Evolutionary conservation across 129 eudicot genomes (phyloP), one percentile per base, ranked within the genome.

Genomic region (Apium graveolens): DNA sequence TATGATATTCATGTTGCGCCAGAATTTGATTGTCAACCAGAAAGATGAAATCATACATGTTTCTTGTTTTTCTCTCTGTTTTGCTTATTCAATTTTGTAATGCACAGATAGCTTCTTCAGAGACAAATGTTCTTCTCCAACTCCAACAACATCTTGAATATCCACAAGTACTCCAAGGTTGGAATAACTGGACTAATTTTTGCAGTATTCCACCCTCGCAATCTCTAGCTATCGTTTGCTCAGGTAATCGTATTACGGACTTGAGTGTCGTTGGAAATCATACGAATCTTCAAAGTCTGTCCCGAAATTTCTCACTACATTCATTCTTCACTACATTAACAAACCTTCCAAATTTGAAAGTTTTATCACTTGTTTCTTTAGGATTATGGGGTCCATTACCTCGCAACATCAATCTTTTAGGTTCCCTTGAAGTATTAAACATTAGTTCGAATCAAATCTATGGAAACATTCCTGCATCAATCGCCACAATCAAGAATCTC

Each of bases 311-410:
- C 87, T 90, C 96, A 73, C 80, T 83, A 20, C 96, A 92, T 73
- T 88, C 97, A 45, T 85, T 95, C 80, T 92, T 92, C 84, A 87
- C 97, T 51, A 78, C 69, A 43, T 39, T 92, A 8, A 88, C 99
- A 27, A 92, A 92, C 86, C 94, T 95, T 31, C 38, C 96, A 63
- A 78, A 78, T 51, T 84, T 95, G 75, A 85, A 85, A 74, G 86
- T 82, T 38, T 70, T 95, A 63, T 87, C 99, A 29, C 87, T 95
- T 63, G 97, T 95, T 46, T 88, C 95, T 7, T 42, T 95, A 65
- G 99, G 99, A 3, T 49, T 95, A 60, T 92, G 97, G 97, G 99
- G 99, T 42, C 82, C 94, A 11, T 75, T 95, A 14, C 97, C 99
- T 9, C 78, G 84, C 10, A 87, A 88, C 43, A 84, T 92, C 71